Conservation (phyloP, 768 basidiomycete species). For the Serpula lacrymans region DNA sequence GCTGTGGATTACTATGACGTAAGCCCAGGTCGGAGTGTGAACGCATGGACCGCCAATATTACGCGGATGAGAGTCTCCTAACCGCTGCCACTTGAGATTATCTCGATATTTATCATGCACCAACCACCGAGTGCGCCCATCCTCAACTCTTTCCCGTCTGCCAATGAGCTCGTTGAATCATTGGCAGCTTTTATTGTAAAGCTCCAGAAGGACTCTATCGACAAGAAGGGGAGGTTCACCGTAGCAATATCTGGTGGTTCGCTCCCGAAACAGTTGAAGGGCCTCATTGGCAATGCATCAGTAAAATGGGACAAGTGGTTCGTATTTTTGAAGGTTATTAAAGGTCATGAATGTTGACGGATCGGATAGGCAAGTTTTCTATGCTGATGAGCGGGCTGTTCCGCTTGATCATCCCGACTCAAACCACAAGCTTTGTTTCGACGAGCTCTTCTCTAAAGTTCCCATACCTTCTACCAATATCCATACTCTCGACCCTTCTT, state of each 20-base stretch:
- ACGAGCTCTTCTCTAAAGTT: constrained; percentile 77
- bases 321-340: constrained; percentile 18
- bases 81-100: constrained; percentile 10
- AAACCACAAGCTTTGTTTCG: constrained; percentile 76
- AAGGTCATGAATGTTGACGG: not conserved
- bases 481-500: constrained; percentile 70
- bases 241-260: constrained; percentile 93
- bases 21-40: no score
- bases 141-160: constrained; percentile 64
- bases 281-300: constrained; percentile 57
- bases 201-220: constrained; percentile 85
- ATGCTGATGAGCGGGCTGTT: constrained; percentile 94
- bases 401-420: constrained; percentile 92
- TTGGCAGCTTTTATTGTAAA: constrained; percentile 83
- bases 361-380: constrained; percentile 85
- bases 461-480: constrained; percentile 76
- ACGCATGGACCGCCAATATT: no score
- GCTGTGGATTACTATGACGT: no score
- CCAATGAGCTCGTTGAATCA: constrained; percentile 51
- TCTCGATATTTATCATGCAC: no score
- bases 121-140: constrained; percentile 64
- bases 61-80: no score
- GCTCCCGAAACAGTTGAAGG: constrained; percentile 76
- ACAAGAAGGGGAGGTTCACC: constrained; percentile 87
- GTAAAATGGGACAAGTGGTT: constrained; percentile 96